Conservation (phyloP, 2,329 filamentous ascomycete genomes). For the Diaporthe nobilis region DNA sequence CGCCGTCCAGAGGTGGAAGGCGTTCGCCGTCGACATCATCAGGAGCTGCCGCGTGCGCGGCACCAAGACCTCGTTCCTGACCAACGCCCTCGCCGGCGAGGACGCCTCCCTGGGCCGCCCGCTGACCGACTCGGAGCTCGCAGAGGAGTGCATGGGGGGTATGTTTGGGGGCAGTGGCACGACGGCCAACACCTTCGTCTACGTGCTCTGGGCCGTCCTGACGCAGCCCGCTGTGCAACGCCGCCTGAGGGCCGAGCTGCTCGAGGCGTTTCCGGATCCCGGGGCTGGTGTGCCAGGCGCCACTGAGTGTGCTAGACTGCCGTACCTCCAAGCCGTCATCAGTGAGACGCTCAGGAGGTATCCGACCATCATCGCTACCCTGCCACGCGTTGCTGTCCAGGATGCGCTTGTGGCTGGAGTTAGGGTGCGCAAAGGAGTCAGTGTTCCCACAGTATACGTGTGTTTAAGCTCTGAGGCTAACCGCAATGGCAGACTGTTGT, state of each 20-base stretch:
- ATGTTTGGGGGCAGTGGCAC: conserved; percentile 22
- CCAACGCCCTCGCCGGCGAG: conserved; percentile 7
- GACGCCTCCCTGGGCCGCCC: neutral
- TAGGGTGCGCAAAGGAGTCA: neutral
- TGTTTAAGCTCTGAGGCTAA: neutral
- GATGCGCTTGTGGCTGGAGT: neutral
- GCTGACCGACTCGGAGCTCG: conserved; percentile 9
- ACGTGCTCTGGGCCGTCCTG: neutral
- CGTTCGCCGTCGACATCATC: neutral
- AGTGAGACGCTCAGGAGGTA: conserved; percentile 13
- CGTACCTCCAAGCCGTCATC: conserved; percentile 1
- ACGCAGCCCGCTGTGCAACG: neutral
- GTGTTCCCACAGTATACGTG: neutral
- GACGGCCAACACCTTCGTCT: neutral
- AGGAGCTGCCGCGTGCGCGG: conserved; percentile 12
- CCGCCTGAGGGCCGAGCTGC: neutral
- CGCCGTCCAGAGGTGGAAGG: neutral
- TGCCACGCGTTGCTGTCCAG: conserved; percentile 4
- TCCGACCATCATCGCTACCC: conserved; percentile 5
- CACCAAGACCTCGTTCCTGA: neutral
- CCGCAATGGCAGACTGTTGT: neutral
- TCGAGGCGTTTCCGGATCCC: neutral
- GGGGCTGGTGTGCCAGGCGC: neutral
- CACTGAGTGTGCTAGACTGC: neutral
- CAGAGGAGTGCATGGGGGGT: neutral